phyloP scores from a whole-genome alignment of 192 early-diverging fungal genomes.

The Coemansia sp. region DNA sequence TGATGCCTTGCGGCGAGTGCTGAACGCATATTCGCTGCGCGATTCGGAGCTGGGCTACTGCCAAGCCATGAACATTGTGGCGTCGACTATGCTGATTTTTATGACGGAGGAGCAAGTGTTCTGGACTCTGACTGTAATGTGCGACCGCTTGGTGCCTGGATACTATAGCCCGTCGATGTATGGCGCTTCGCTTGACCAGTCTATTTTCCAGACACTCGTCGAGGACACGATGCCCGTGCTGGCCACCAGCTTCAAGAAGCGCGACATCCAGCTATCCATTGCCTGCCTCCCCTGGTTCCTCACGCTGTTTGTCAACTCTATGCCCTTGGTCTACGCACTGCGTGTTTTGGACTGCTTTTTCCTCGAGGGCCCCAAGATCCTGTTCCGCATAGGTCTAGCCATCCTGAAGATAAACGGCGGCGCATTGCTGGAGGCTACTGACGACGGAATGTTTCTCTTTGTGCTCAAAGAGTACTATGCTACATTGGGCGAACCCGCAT shows the following conservation, averaged over 20 bases:
- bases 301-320: conserved; percentile 93
- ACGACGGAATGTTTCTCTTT: conserved; percentile 79
- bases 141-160: conserved; percentile 86
- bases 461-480: conserved; percentile 84
- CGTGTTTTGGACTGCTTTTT: conserved; percentile 96
- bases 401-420: conserved; percentile 92
- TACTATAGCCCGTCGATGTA: conserved; percentile 99
- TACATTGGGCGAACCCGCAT: conserved; percentile 73
- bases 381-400: conserved; percentile 90
- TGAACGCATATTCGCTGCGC: conserved; percentile 81
- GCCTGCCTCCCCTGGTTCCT: conserved; percentile 98
- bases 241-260: conserved; percentile 74
- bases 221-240: conserved; percentile 90
- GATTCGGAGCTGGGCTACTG: conserved; percentile 97
- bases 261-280: conserved; percentile 93
- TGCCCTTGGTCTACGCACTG: conserved; percentile 86
- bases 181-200: conserved; percentile 92
- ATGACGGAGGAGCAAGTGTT: conserved; percentile 97
- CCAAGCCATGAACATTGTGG: conserved; percentile 99
- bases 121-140: conserved; percentile 88
- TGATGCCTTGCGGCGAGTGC: conserved; percentile 85
- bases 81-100: conserved; percentile 89
- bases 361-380: conserved; percentile 93
- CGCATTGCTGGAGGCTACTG: conserved; percentile 61
- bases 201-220: conserved; percentile 88